Conservation (phyloP, 2,329 filamentous ascomycete species). For the Eutypella sp. region DNA sequence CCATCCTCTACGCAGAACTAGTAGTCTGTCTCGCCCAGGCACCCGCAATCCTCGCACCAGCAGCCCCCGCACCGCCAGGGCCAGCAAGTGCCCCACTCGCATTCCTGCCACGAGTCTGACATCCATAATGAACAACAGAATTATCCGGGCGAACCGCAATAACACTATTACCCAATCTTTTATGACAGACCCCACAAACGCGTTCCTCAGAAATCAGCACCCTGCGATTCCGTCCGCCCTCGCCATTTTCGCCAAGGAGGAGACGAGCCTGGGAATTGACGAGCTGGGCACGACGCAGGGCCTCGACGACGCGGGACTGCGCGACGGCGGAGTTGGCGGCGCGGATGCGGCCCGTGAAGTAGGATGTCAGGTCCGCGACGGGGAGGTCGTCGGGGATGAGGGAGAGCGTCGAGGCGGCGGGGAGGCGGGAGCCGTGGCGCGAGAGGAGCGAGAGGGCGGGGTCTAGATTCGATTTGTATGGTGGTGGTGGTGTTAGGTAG, state of each 20-base stretch:
- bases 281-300: slow-evolving; percentile 71
- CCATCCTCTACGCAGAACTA: no score
- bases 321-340: slow-evolving; percentile 78
- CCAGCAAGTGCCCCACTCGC: slow-evolving; percentile 30
- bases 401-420: slow-evolving; percentile 77
- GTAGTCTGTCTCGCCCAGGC: no score
- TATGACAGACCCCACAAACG: slow-evolving; percentile 89
- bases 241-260: slow-evolving; percentile 61
- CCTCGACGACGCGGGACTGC: slow-evolving; percentile 71
- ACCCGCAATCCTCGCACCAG: not conserved
- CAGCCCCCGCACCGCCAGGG: slow-evolving; percentile 23
- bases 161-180: slow-evolving; percentile 84
- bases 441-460: slow-evolving; percentile 86
- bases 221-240: slow-evolving; percentile 53
- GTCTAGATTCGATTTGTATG: slow-evolving; percentile 65
- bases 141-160: slow-evolving; percentile 85
- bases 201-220: slow-evolving; percentile 84
- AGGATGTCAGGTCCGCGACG: slow-evolving; percentile 74
- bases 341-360: slow-evolving; percentile 88
- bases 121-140: slow-evolving; percentile 76
- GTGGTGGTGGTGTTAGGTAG: slow-evolving; percentile 76
- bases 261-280: slow-evolving; percentile 71
- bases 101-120: slow-evolving; percentile 46
- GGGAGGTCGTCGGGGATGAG: slow-evolving; percentile 79
- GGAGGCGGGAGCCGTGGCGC: slow-evolving; percentile 85